Evolutionary conservation across 2,329 filamentous ascomycete species (phyloP).

Genomic region (Ramichloridium luteum): DNA sequence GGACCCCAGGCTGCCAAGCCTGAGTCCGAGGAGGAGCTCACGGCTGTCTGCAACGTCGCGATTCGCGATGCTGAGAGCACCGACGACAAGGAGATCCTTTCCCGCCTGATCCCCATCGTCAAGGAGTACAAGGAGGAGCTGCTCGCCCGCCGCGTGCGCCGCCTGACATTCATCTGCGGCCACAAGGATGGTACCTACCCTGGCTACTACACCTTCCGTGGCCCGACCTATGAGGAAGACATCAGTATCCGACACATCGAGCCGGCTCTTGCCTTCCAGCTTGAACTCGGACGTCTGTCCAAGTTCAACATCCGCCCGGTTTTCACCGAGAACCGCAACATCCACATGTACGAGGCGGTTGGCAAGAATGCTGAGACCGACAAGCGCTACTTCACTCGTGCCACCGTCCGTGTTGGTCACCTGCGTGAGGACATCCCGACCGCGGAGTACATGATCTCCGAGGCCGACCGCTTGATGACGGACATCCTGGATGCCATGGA

Average conservation of each 20-base stretch:
- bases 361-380: conserved; percentile 92
- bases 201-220: conserved; percentile 96
- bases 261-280: conserved; percentile 94
- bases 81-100: conserved; percentile 68
- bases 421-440: conserved; percentile 95
- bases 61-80: conserved; percentile 76
- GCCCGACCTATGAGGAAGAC: conserved; percentile 78
- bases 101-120: conserved; percentile 63
- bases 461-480: conserved; percentile 91
- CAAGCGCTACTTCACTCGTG: conserved; percentile 97
- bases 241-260: conserved; percentile 94
- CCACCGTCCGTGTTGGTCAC: conserved; percentile 84
- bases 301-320: conserved; percentile 98
- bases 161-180: conserved; percentile 91
- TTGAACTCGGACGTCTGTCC: conserved; percentile 82
- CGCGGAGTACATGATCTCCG: conserved; percentile 95
- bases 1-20: conserved; percentile 37
- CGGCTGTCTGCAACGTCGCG: conserved; percentile 84
- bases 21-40: conserved; percentile 62
- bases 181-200: conserved; percentile 90
- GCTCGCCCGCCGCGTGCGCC: conserved; percentile 66
- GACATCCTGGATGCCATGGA: conserved; percentile 96
- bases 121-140: conserved; percentile 75
- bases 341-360: conserved; percentile 94
- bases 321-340: conserved; percentile 98